Evolutionary conservation across 2,329 filamentous ascomycete genomes (phyloP).

Genomic region (Cladosporium velox): DNA sequence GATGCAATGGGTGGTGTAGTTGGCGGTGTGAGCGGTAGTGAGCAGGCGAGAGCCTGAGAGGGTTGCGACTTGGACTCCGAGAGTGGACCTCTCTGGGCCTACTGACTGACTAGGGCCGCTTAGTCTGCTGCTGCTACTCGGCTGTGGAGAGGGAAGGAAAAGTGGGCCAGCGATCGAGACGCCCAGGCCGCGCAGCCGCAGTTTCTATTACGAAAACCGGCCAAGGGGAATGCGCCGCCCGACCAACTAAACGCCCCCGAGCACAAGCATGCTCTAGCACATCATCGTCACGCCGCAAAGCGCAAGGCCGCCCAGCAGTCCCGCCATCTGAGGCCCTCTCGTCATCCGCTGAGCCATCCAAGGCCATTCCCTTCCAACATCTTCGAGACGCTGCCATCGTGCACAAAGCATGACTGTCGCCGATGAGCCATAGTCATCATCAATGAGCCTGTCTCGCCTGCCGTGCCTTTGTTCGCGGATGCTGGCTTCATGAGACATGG

Average conservation of each 20-base stretch:
- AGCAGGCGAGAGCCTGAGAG: slow-evolving; percentile 7
- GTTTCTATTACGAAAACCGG: slow-evolving; percentile 10
- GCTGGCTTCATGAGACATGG: slow-evolving; percentile 6
- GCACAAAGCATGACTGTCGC: slow-evolving; percentile 6
- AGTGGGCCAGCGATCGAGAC: background rate
- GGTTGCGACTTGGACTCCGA: slow-evolving; percentile 6
- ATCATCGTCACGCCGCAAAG: slow-evolving; percentile 3
- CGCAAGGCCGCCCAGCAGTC: background rate
- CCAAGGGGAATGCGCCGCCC: background rate
- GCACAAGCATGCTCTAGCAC: background rate
- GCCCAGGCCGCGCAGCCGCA: background rate
- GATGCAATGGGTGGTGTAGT: slow-evolving; percentile 9
- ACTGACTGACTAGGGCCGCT: background rate
- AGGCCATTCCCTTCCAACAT: background rate
- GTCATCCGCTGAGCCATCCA: background rate
- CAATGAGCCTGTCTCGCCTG: background rate
- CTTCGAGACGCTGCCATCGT: background rate
- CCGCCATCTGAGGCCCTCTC: background rate
- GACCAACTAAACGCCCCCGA: background rate
- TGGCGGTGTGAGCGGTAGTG: slow-evolving; percentile 14
- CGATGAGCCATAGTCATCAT: background rate
- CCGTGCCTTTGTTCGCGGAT: slow-evolving; percentile 1
- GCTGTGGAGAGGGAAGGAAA: slow-evolving; percentile 9
- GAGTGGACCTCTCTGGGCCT: background rate
- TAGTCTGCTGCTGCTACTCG: background rate